Conservation (phyloP, 1,139 yeast genomes). For the Lodderomyces orthopsilosis region DNA sequence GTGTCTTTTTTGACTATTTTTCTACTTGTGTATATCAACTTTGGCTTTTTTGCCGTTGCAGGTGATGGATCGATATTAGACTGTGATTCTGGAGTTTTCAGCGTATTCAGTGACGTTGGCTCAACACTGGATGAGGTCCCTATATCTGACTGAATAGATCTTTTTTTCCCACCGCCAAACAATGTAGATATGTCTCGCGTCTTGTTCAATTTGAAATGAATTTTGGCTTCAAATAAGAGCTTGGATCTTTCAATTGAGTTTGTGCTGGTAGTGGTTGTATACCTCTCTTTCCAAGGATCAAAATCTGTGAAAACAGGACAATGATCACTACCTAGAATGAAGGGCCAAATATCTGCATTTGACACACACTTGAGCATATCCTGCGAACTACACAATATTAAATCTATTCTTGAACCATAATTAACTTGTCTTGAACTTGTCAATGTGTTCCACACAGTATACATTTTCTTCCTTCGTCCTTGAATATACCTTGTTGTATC, state of each 20-base stretch:
- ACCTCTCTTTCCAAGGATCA: slow-evolving; percentile 18
- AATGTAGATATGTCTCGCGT: slow-evolving; percentile 53
- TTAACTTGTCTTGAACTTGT: slow-evolving; percentile 78
- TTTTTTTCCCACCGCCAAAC: slow-evolving; percentile 27
- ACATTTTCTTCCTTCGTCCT: slow-evolving; percentile 61
- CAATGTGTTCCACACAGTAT: slow-evolving; percentile 90
- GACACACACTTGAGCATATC: slow-evolving; percentile 21
- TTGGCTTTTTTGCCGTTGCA: slow-evolving; percentile 7
- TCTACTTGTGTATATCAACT: slow-evolving; percentile 15
- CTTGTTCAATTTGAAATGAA: slow-evolving; percentile 46
- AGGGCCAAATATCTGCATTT: slow-evolving; percentile 65
- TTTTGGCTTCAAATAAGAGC: slow-evolving; percentile 56
- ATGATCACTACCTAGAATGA: slow-evolving; percentile 84
- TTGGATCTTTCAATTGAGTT: too few species aligned
- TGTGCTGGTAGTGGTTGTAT: slow-evolving; percentile 1
- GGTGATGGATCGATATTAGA: neutral
- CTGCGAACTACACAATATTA: slow-evolving; percentile 35
- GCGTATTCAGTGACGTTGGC: neutral
- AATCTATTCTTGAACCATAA: slow-evolving; percentile 85
- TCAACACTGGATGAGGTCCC: neutral
- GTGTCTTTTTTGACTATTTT: slow-evolving; percentile 7
- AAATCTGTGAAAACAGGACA: slow-evolving; percentile 86
- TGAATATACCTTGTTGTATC: slow-evolving; percentile 66
- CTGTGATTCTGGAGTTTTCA: slow-evolving; percentile 1
- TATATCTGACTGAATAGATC: slow-evolving; percentile 7